A percentile compares a stretch with the other conserved stretches of the same genome.
These are phyloP conservation scores for Paralagenidium karlingii DNA, from an alignment of 352 stramenopile species.

Conservation along the genomic window DNA sequence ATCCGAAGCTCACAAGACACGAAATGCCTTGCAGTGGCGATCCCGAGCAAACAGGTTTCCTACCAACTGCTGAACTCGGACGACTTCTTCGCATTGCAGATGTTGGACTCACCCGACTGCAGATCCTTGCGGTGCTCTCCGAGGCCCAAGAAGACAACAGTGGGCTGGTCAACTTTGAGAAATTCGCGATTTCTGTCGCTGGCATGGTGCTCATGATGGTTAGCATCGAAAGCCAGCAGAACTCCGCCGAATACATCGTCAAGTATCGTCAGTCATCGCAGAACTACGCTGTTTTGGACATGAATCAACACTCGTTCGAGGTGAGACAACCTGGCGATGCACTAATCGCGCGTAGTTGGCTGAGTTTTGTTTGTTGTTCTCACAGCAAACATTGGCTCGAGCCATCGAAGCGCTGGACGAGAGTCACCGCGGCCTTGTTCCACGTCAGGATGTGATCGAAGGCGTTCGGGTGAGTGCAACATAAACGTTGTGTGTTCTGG, in stretches of 20 bases:
- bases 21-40: too few relatives aligned
- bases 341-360: neutral
- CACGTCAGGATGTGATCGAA: conserved; percentile 34
- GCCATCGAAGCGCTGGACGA: conserved; percentile 59
- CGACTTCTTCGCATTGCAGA: conserved; percentile 43
- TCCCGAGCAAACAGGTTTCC: conserved; percentile 35
- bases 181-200: conserved; percentile 44
- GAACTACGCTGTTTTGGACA: conserved; percentile 61
- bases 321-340: conserved; percentile 4
- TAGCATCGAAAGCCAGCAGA: conserved; percentile 55
- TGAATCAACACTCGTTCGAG: conserved; percentile 75
- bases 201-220: conserved; percentile 54
- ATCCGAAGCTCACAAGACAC: neutral
- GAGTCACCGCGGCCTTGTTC: conserved; percentile 31
- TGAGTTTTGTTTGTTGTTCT: neutral
- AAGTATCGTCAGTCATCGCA: conserved; percentile 62
- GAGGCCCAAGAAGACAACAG: conserved; percentile 67
- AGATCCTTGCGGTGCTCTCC: conserved; percentile 54
- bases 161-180: conserved; percentile 65
- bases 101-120: conserved; percentile 58
- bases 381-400: conserved; percentile 34
- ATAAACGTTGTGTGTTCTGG: too few relatives aligned
- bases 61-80: conserved; percentile 45
- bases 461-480: too few relatives aligned
- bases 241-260: conserved; percentile 34